A percentile compares a stretch with the other conserved stretches of the same genome.
These are phyloP conservation scores for Candida michaelii DNA, from an alignment of 805 yeast species.

Conservation along the genomic window DNA sequence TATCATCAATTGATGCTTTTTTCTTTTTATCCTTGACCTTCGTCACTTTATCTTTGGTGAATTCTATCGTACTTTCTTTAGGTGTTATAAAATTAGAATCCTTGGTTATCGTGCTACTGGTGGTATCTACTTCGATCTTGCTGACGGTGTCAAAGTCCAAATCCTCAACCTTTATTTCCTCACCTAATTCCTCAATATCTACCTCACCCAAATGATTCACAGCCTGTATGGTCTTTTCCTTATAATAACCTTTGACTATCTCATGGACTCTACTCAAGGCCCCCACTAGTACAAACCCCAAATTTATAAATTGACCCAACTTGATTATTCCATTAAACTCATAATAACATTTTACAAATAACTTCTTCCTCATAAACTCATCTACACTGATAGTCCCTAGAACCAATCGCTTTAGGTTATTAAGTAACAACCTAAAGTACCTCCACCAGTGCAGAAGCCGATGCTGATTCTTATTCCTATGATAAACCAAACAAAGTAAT, in stretches of 20 bases:
- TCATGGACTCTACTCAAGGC: slow-evolving; percentile 31
- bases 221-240: not conserved
- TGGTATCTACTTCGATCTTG: too few species aligned
- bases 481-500: slow-evolving; percentile 62
- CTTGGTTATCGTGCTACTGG: too few species aligned
- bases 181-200: slow-evolving; percentile 7
- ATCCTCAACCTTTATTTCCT: slow-evolving; percentile 19
- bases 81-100: too few species aligned
- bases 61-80: too few species aligned
- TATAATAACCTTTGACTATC: not conserved
- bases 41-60: too few species aligned
- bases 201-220: too few species aligned
- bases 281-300: slow-evolving; percentile 72
- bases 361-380: slow-evolving; percentile 17
- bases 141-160: too few species aligned
- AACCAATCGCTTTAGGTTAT: slow-evolving; percentile 46
- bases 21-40: not conserved
- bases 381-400: slow-evolving; percentile 7
- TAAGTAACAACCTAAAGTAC: slow-evolving; percentile 59
- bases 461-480: slow-evolving; percentile 78
- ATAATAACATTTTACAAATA: slow-evolving; percentile 51
- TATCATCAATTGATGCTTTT: too few species aligned
- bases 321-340: slow-evolving; percentile 67
- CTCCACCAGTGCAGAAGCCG: slow-evolving; percentile 76
- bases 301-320: slow-evolving; percentile 69